These are phyloP conservation scores for Aspergillus luchuensis DNA, from an alignment of 2,329 filamentous ascomycete genomes.

Conservation along the genomic window DNA sequence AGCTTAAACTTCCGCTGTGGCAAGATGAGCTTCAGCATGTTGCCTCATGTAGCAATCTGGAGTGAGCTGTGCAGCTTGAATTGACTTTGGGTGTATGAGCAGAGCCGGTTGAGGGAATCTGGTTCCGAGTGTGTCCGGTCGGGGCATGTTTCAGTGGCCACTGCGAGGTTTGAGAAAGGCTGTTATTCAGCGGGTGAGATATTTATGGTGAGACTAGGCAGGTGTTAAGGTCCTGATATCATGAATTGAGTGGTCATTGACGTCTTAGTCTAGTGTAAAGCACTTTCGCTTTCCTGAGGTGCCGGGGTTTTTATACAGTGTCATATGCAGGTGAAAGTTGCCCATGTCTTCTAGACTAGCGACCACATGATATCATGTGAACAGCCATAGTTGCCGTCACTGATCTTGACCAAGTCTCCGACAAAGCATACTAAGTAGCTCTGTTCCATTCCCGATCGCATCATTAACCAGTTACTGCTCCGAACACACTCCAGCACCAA, in stretches of 20 bases:
- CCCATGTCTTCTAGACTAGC: background rate
- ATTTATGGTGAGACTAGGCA: no score
- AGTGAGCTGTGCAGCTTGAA: background rate
- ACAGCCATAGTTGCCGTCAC: background rate
- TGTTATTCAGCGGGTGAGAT: no score
- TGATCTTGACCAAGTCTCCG: background rate
- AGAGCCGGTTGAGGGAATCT: background rate
- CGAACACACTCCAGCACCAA: no score
- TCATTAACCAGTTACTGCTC: no score
- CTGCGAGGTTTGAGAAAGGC: no score
- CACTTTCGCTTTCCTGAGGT: no score
- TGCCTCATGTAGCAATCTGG: background rate
- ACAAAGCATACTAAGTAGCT: no score
- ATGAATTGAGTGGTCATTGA: no score
- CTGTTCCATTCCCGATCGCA: no score
- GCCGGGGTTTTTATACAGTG: background rate
- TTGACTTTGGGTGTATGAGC: background rate
- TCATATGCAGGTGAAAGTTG: background rate
- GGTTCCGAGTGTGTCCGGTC: background rate
- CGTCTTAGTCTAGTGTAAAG: no score
- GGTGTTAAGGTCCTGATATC: no score
- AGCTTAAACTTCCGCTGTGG: background rate
- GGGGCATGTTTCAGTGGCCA: no score
- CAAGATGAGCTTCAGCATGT: background rate
- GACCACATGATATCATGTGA: background rate